These are phyloP conservation scores for Exidia glandulosa DNA, from an alignment of 768 basidiomycete genomes.

Conservation along the genomic window DNA sequence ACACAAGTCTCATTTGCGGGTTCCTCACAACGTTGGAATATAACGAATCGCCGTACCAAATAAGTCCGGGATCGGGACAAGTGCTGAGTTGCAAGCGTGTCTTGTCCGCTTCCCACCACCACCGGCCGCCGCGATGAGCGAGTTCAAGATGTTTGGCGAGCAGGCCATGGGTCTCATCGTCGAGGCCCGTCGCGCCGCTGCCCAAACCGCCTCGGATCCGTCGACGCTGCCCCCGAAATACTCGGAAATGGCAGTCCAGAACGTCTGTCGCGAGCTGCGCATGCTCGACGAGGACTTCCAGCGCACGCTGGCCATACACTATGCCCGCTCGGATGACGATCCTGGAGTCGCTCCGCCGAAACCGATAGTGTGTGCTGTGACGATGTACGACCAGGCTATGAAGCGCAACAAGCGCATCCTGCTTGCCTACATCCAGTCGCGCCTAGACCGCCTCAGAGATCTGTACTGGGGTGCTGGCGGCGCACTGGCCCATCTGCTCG, in stretches of 20 bases:
- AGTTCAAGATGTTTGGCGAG: background rate
- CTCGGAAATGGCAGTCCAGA: constrained; percentile 78
- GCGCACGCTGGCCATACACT: constrained; percentile 23
- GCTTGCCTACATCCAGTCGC: constrained; percentile 83
- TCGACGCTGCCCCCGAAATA: constrained; percentile 80
- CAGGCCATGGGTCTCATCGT: background rate
- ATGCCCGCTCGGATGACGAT: constrained; percentile 20
- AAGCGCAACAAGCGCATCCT: constrained; percentile 92
- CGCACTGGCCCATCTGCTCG: constrained; percentile 73
- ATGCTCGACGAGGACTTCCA: constrained; percentile 55
- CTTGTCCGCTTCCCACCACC: background rate
- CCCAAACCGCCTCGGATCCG: background rate
- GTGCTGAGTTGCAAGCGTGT: background rate
- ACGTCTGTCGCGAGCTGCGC: constrained; percentile 83
- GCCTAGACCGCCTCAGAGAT: constrained; percentile 71
- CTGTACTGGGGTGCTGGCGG: constrained; percentile 88
- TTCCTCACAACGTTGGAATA: too few species aligned
- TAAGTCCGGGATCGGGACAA: too few species aligned
- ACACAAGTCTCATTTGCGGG: too few species aligned
- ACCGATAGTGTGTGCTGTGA: constrained; percentile 50
- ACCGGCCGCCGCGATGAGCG: background rate
- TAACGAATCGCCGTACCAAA: too few species aligned
- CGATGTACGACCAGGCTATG: constrained; percentile 83
- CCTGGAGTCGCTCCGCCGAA: too few species aligned
- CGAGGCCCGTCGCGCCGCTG: background rate